Evolutionary conservation across 2,329 filamentous ascomycete genomes (phyloP).

Genomic region (Aspergillus sp.): DNA sequence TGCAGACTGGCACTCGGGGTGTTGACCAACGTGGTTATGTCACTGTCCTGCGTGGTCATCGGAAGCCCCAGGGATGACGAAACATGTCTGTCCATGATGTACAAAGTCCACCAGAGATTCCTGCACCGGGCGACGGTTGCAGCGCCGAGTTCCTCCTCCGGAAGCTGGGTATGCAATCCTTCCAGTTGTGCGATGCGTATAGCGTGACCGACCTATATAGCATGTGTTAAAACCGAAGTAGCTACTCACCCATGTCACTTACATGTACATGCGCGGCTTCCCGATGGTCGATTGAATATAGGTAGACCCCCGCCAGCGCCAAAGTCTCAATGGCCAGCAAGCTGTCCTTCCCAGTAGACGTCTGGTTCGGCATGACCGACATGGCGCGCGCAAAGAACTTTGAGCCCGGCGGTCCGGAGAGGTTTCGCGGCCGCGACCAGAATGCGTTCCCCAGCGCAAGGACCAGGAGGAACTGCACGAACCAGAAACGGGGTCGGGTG

Average conservation of each 20-base stretch:
- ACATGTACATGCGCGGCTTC: conserved; percentile 34
- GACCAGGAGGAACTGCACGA: conserved; percentile 16
- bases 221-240: not conserved
- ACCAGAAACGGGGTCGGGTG: conserved; percentile 22
- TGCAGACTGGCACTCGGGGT: conserved; percentile 24
- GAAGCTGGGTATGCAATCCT: conserved; percentile 42
- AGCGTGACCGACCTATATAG: conserved; percentile 37
- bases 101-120: conserved; percentile 44
- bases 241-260: not conserved
- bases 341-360: conserved; percentile 37
- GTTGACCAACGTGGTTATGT: conserved; percentile 38
- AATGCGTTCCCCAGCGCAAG: conserved; percentile 19
- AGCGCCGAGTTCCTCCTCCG: conserved; percentile 34
- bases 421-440: conserved; percentile 8
- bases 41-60: conserved; percentile 38
- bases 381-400: conserved; percentile 24
- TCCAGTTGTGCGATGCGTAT: conserved; percentile 44
- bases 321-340: conserved; percentile 39
- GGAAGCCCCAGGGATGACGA: conserved; percentile 41
- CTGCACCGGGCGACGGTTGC: conserved; percentile 34
- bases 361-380: conserved; percentile 37
- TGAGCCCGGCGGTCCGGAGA: conserved; percentile 13
- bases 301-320: conserved; percentile 37
- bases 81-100: conserved; percentile 43
- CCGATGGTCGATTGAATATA: conserved; percentile 40